These are phyloP conservation scores for Picea mariana DNA, from an alignment of 83 land plant species.

Conservation along the genomic window DNA sequence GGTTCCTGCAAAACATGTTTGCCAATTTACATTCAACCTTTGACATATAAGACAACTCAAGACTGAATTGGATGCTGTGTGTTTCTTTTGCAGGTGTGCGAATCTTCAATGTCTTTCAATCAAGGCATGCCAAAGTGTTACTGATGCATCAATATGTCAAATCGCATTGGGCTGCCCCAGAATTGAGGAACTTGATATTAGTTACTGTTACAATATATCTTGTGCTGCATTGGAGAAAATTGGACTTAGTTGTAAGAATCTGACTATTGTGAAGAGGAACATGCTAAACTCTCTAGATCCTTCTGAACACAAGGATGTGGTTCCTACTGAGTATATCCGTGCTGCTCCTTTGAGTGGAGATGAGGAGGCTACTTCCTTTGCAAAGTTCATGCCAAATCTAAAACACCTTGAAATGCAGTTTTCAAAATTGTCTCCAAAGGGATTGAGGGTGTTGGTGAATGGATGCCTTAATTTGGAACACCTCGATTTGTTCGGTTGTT, in stretches of 20 bases:
- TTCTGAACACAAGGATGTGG: conserved; percentile 48
- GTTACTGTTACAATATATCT: conserved; percentile 63
- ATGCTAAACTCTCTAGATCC: conserved; percentile 59
- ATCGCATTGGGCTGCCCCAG: conserved; percentile 38
- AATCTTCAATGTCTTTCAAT: conserved; percentile 57
- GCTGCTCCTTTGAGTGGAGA: conserved; percentile 58
- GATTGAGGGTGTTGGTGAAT: conserved; percentile 34
- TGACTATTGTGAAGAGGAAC: conserved; percentile 48
- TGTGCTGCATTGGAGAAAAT: conserved; percentile 41
- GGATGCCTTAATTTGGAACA: conserved; percentile 43
- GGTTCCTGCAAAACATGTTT: background rate
- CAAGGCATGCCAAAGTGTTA: conserved; percentile 44
- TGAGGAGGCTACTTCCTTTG: conserved; percentile 49
- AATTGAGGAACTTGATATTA: conserved; percentile 60
- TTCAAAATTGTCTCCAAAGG: conserved; percentile 28
- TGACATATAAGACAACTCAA: background rate
- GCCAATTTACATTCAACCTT: conserved; percentile 1
- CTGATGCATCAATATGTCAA: conserved; percentile 31
- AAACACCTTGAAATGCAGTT: conserved; percentile 20
- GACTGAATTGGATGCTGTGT: background rate
- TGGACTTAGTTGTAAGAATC: conserved; percentile 43
- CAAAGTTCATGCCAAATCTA: conserved; percentile 44
- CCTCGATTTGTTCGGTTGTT: conserved; percentile 65
- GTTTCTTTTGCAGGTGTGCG: conserved; percentile 45
- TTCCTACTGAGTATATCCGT: conserved; percentile 50